Percentiles rank a stretch among this genome's conserved stretches.
phyloP scores from a whole-genome alignment of 2,329 filamentous ascomycete genomes.

The Aspergillus costaricaensis region DNA sequence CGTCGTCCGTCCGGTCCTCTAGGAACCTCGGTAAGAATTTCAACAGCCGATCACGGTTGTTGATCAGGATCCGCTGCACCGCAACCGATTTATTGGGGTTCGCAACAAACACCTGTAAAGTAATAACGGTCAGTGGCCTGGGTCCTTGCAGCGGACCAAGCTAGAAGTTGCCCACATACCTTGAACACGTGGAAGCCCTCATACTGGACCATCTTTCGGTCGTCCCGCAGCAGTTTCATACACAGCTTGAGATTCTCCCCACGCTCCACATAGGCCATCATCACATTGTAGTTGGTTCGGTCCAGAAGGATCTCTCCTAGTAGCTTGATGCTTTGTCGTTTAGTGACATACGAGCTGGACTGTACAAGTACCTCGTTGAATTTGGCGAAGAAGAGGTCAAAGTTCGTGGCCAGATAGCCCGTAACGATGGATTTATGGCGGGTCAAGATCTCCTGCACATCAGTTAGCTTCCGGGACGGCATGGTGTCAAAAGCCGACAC shows the following conservation, averaged over 20 bases:
- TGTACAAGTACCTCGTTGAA: slow-evolving; percentile 88
- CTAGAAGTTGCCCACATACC: slow-evolving; percentile 41
- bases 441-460: slow-evolving; percentile 79
- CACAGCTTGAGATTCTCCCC: slow-evolving; percentile 96
- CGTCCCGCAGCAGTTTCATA: slow-evolving; percentile 95
- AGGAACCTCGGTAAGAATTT: slow-evolving; percentile 89
- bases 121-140: slow-evolving; percentile 24
- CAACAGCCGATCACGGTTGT: slow-evolving; percentile 89
- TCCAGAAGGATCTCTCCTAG: slow-evolving; percentile 93
- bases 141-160: background rate
- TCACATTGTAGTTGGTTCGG: slow-evolving; percentile 94
- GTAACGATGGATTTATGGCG: slow-evolving; percentile 91
- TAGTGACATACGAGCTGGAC: slow-evolving; percentile 95
- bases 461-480: slow-evolving; percentile 11
- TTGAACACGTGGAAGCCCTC: slow-evolving; percentile 99
- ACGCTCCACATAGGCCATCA: slow-evolving; percentile 94
- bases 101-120: slow-evolving; percentile 79
- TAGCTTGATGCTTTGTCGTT: slow-evolving; percentile 95
- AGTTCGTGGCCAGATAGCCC: slow-evolving; percentile 84
- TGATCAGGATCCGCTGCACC: slow-evolving; percentile 92
- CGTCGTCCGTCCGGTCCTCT: slow-evolving; percentile 92
- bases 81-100: slow-evolving; percentile 98
- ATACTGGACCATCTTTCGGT: slow-evolving; percentile 98
- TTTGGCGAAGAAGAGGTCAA: slow-evolving; percentile 86
- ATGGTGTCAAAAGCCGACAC: background rate